A percentile compares a stretch with the other conserved stretches of the same genome.
These are phyloP conservation scores for Parmales sp. DNA, from an alignment of 108 stramenopile species.

Conservation along the genomic window DNA sequence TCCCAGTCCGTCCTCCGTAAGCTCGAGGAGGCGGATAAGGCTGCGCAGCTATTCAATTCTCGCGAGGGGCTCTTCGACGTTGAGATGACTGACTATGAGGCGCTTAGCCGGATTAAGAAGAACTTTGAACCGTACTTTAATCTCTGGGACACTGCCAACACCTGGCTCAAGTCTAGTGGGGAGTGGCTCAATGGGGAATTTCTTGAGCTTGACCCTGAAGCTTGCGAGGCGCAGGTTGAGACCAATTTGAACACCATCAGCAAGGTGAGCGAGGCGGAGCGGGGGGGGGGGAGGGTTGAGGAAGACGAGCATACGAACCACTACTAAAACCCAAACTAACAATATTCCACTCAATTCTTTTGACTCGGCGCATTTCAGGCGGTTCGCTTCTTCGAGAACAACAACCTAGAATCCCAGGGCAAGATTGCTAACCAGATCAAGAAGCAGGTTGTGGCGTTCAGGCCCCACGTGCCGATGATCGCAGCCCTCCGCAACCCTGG, in stretches of 20 bases:
- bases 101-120: conserved; percentile 29
- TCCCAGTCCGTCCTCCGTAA: conserved; percentile 23
- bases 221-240: conserved; percentile 29
- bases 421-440: conserved; percentile 40
- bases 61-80: conserved; percentile 45
- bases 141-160: conserved; percentile 41
- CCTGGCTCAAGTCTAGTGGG: conserved; percentile 30
- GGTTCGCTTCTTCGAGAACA: conserved; percentile 32
- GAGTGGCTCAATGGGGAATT: conserved; percentile 31
- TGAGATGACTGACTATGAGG: conserved; percentile 47
- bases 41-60: conserved; percentile 40
- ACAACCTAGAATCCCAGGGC: conserved; percentile 25
- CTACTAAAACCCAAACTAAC: no score
- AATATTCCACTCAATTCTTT: no score
- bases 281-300: no score
- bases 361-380: no score
- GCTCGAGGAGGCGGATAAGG: conserved; percentile 29
- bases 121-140: conserved; percentile 45
- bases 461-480: conserved; percentile 38
- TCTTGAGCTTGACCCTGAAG: conserved; percentile 34
- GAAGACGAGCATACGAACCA: no score
- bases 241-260: conserved; percentile 28
- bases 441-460: conserved; percentile 25
- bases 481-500: conserved; percentile 36
- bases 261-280: no score